phyloP scores from a whole-genome alignment of 768 basidiomycete genomes.

The Auricularia cornea region DNA sequence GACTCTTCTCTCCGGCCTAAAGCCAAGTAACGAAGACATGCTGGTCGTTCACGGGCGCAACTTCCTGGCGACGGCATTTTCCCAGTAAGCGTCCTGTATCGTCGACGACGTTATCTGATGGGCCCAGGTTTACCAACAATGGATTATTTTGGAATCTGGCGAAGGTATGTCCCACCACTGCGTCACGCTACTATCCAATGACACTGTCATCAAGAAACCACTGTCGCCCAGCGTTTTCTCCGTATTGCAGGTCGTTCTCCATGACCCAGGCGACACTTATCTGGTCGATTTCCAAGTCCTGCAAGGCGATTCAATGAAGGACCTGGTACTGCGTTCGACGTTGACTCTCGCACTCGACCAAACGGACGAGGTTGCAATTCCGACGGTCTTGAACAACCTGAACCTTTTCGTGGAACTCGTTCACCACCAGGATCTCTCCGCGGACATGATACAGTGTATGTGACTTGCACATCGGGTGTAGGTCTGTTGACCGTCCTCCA shows the following conservation, averaged over 20 bases:
- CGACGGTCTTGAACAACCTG: slow-evolving; percentile 46
- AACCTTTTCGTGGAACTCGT: slow-evolving; percentile 49
- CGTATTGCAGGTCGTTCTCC: slow-evolving; percentile 4
- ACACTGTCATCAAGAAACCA: background rate
- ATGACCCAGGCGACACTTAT: slow-evolving; percentile 2
- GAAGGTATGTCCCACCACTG: slow-evolving; percentile 33
- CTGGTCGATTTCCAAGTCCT: slow-evolving; percentile 35
- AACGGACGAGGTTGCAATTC: slow-evolving; percentile 42
- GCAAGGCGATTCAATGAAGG: slow-evolving; percentile 29
- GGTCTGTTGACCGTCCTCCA: slow-evolving; percentile 17
- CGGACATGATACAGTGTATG: slow-evolving; percentile 51
- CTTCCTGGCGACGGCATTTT: slow-evolving; percentile 46
- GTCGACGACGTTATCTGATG: background rate
- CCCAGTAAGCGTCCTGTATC: slow-evolving; percentile 29
- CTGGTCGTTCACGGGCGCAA: slow-evolving; percentile 48
- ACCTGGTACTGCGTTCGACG: slow-evolving; percentile 46
- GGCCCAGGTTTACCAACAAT: slow-evolving; percentile 43
- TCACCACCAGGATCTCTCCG: slow-evolving; percentile 43
- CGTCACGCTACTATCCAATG: background rate
- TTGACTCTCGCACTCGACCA: slow-evolving; percentile 40
- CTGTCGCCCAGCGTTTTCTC: slow-evolving; percentile 1
- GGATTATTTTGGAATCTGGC: slow-evolving; percentile 52
- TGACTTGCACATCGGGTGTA: background rate
- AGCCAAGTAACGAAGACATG: slow-evolving; percentile 46
- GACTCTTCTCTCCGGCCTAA: slow-evolving; percentile 39